Evolutionary conservation across 148 eudicot genomes (phyloP), one percentile per base, ranked within the genome.

Genomic region (Camellia granthamiana): DNA sequence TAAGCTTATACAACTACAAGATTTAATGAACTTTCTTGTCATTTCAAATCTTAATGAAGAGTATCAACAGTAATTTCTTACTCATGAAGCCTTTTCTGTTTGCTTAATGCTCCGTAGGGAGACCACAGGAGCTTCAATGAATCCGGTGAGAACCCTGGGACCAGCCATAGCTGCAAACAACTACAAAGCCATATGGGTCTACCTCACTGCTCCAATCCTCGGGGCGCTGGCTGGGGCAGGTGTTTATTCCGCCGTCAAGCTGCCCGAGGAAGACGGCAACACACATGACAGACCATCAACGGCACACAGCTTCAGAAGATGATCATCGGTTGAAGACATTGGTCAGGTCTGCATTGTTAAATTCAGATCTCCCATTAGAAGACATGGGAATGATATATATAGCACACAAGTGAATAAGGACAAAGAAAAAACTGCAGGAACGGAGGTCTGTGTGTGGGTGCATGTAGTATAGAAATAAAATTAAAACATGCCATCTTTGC

Each of bases 221-320:
- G 98, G 98, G 21, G 92, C 98, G 69, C 91, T 95, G 46, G 89
- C 90, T 55, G 98, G 98, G 69, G 98, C 97, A 59, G 97, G 96
- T 55, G 87, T 87, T 75, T 95, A 95, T 83, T 82, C 96, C 55
- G 90, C 87, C 1, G 93, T 95, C 58, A 95, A 90, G 83, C 86
- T 95, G 79, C 96, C 98, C 3, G 94, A 91, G 62, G 85, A 88
- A 59, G 91, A 85, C 5, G 88, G 61, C 63, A 81, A 85, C 7
- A 78, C 77, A 55, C 83, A 78, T 64, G 84, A 86, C 77, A 89
- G 88, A 83, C 89, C 93, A 19, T 84, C 83, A 38, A 78, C 82
- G 56, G 87, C 79, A 49, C 84, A 84, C 21, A 94, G 94, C 84
- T 87, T 88, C 86, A 82, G 89, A 74, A 88, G 89, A 77, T 92